Percentiles rank a stretch among this genome's conserved stretches.
Conservation (phyloP, 116 monocot species). For the Phalaenopsis hybrid region DNA sequence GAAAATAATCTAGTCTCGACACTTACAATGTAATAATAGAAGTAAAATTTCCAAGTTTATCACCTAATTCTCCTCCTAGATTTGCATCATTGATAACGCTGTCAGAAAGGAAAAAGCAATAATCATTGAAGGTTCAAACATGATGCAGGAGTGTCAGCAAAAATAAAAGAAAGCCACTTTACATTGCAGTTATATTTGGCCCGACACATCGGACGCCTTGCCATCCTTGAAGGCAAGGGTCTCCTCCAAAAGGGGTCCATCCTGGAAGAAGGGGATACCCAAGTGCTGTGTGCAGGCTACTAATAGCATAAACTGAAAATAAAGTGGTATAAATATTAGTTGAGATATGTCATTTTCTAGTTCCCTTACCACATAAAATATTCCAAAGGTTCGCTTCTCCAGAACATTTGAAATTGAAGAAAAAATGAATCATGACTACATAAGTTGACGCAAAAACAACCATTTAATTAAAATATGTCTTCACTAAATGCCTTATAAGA, state of each 20-base stretch:
- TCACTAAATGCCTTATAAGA: no score
- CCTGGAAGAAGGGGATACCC: slow-evolving; percentile 87
- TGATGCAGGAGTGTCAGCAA: not conserved
- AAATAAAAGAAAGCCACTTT: slow-evolving; percentile 16
- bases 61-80: slow-evolving; percentile 72
- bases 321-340: not conserved
- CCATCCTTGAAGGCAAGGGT: slow-evolving; percentile 79
- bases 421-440: no score
- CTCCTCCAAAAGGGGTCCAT: slow-evolving; percentile 79
- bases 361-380: not conserved
- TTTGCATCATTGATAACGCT: slow-evolving; percentile 84
- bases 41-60: slow-evolving; percentile 50
- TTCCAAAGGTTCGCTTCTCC: not conserved
- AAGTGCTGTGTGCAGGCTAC: slow-evolving; percentile 56
- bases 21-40: slow-evolving; percentile 83
- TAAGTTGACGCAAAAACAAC: no score
- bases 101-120: slow-evolving; percentile 1
- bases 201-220: slow-evolving; percentile 85
- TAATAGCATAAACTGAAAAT: slow-evolving; percentile 72
- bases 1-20: not conserved
- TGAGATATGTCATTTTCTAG: not conserved
- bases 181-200: slow-evolving; percentile 85
- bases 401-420: not conserved
- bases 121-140: not conserved
- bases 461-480: no score